Evolutionary conservation across 129 eudicot genomes (phyloP).

Genomic region (Arctium minus): DNA sequence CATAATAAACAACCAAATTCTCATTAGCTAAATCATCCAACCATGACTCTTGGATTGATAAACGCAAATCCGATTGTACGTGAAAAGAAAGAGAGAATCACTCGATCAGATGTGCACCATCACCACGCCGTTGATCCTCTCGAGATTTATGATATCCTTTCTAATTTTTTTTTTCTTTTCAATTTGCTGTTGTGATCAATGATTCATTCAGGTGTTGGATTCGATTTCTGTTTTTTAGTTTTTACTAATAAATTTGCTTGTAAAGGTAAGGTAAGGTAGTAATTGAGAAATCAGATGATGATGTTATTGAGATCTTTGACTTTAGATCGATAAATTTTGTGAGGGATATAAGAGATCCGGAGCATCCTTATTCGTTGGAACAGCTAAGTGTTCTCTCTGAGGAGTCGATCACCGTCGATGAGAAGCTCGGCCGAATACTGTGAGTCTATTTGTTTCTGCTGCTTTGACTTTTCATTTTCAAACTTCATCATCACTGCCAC

Average conservation of each 20-base stretch:
- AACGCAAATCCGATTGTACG: constrained; percentile 90
- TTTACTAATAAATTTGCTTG: background rate
- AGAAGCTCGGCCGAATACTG: constrained; percentile 74
- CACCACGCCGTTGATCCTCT: constrained; percentile 72
- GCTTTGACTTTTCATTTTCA: background rate
- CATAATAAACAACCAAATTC: background rate
- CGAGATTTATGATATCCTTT: constrained; percentile 91
- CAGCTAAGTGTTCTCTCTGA: constrained; percentile 85
- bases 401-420: constrained; percentile 79
- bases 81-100: constrained; percentile 71
- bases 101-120: constrained; percentile 44
- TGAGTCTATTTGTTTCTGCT: constrained; percentile 23
- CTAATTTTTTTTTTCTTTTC: background rate
- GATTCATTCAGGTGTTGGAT: background rate
- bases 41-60: constrained; percentile 74
- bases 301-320: constrained; percentile 53
- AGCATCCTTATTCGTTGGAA: constrained; percentile 88
- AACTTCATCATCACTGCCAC: background rate
- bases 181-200: background rate
- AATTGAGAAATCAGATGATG: background rate
- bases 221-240: background rate
- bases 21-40: background rate
- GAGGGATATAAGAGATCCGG: constrained; percentile 89
- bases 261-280: background rate
- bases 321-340: constrained; percentile 46